Evolutionary conservation across 768 basidiomycete species (phyloP), one percentile per base, ranked within the genome.

Genomic region (Cystofilobasidium capitatum): DNA sequence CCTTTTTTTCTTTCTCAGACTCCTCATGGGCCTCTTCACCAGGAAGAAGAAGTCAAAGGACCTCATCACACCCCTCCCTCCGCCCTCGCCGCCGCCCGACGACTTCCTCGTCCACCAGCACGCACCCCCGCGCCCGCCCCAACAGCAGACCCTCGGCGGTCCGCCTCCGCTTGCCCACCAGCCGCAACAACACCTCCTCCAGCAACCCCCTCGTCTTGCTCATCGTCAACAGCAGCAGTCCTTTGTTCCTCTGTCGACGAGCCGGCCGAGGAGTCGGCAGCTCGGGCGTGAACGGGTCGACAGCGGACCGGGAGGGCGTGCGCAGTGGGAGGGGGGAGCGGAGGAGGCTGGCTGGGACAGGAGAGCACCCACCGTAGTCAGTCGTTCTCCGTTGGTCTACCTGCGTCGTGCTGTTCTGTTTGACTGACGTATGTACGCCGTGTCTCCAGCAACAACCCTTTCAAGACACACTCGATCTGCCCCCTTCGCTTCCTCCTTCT

Each of bases 281-380:
- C 51, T 45, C 44, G 44, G n/a, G n/a, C n/a, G n/a, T n/a, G n/a
- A n/a, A n/a, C n/a, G n/a, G n/a, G 57, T 3, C 22, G 64, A 58
- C 33, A 40, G 51, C 13, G n/a, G 64, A 58, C 55, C 40, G 57
- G 13, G 63, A 64, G 40, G 31, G 40, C 60, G 22, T 26, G 24
- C 16, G n/a, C n/a, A n/a, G n/a, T n/a, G n/a, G n/a, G n/a, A n/a
- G n/a, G 54, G 49, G 58, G 55, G 40, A 65, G 57, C 22, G 31
- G 10, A 62, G 45, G 60, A 33, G 31, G 60, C 14, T 14, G 9
- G 45, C 35, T 26, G 31, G 57, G 40, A 40, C 55, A n/a, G 17
- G 63, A 55, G 63, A 64, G 45, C 47, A 35, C 14, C 35, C 45
- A 13, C 6, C 22, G 22, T 36, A n/a, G n/a, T n/a, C n/a, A n/a